phyloP scores from a whole-genome alignment of 345 rosid species.

The Turnera subulata region DNA sequence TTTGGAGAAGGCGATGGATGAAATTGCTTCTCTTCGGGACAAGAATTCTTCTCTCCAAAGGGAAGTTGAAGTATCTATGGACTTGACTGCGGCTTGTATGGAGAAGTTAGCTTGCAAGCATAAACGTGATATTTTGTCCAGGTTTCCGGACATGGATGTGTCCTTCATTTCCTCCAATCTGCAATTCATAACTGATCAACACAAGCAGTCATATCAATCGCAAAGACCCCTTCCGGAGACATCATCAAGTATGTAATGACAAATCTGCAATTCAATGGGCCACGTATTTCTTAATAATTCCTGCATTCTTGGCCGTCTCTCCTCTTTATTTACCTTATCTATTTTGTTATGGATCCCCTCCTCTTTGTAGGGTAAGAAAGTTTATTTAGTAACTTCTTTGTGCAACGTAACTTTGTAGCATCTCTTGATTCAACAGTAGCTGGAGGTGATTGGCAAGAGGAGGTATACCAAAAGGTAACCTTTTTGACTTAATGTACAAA shows the following conservation, averaged over 20 bases:
- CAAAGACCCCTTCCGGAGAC: slow-evolving; percentile 71
- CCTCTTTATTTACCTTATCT: neutral
- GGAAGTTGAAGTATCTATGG: too few species aligned
- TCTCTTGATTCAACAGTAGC: slow-evolving; percentile 72
- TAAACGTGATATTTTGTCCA: too few species aligned
- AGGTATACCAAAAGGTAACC: slow-evolving; percentile 73
- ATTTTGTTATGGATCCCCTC: neutral
- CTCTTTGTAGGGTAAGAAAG: neutral
- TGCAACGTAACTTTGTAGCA: slow-evolving; percentile 52
- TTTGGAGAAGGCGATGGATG: too few species aligned
- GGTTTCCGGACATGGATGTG: too few species aligned
- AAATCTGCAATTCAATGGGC: slow-evolving; percentile 1
- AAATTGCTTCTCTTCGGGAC: too few species aligned
- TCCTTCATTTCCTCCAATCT: too few species aligned
- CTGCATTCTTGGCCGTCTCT: too few species aligned
- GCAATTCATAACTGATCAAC: slow-evolving; percentile 73
- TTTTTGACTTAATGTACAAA: neutral
- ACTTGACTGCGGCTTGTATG: too few species aligned
- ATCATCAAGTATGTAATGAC: slow-evolving; percentile 67
- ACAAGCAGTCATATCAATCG: slow-evolving; percentile 75
- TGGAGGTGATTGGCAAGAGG: slow-evolving; percentile 92
- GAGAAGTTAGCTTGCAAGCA: too few species aligned
- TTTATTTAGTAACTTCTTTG: neutral
- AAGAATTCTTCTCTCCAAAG: too few species aligned
- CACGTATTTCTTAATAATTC: neutral